phyloP scores from a whole-genome alignment of 116 monocot genomes.

The Papilionanthe hybrid region DNA sequence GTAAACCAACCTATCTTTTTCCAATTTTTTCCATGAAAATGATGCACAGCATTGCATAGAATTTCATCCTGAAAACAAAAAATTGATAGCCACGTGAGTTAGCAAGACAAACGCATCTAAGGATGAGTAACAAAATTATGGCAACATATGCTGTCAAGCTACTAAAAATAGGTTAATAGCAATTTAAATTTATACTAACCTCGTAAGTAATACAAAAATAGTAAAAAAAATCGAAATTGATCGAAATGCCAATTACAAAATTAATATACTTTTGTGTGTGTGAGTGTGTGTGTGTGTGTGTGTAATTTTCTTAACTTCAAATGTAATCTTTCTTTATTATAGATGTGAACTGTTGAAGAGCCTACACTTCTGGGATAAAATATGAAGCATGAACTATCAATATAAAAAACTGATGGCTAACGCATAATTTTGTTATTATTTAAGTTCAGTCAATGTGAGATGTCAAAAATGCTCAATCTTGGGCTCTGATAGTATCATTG shows the following conservation, averaged over 20 bases:
- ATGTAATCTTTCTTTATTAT: not conserved
- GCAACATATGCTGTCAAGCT: not conserved
- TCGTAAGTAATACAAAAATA: not conserved
- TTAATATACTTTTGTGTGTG: not conserved
- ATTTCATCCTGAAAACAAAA: constrained; percentile 30
- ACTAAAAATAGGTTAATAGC: not conserved
- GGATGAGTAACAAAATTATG: not conserved
- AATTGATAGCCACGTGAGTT: not conserved
- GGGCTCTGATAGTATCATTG: not conserved
- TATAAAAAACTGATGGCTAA: not conserved
- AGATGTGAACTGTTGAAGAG: not conserved
- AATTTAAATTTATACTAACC: not conserved
- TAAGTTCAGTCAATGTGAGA: not conserved
- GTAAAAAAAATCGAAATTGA: not conserved
- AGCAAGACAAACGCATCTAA: not conserved
- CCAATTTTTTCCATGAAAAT: constrained; percentile 46
- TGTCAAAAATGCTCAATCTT: not conserved
- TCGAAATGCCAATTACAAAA: not conserved
- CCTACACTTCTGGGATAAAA: not conserved
- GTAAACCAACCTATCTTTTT: constrained; percentile 40
- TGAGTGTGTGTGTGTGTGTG: not conserved
- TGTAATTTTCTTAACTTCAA: no score
- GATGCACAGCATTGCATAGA: constrained; percentile 36
- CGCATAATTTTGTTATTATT: not conserved
- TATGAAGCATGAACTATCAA: not conserved